Conservation (phyloP, 192 early-diverging fungal species). For the Coemansia sp. region DNA sequence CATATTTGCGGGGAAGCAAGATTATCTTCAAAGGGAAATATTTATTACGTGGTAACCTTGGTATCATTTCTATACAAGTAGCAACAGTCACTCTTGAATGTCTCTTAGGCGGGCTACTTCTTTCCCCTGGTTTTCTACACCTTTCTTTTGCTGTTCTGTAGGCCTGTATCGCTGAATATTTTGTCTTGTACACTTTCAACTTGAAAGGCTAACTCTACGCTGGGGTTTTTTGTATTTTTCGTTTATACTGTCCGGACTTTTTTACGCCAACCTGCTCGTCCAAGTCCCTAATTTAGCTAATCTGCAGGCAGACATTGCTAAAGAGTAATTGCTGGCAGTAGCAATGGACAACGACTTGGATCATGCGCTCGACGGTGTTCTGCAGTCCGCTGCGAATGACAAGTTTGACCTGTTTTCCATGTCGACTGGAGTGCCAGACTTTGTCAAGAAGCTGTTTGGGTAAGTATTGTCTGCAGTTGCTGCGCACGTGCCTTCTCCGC, state of each 20-base stretch:
- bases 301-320: conserved; percentile 4
- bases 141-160: not conserved
- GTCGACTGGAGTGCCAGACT: conserved; percentile 53
- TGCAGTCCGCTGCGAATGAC: conserved; percentile 40
- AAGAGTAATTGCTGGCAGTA: not conserved
- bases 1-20: conserved; percentile 7
- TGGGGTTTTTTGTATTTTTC: not conserved
- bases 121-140: not conserved
- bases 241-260: not conserved
- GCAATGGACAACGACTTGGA: conserved; percentile 39
- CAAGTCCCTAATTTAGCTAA: not conserved
- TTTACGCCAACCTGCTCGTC: not conserved
- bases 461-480: conserved; percentile 9
- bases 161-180: not conserved
- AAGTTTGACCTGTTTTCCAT: conserved; percentile 51
- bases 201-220: too few relatives aligned
- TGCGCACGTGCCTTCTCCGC: not conserved
- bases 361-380: conserved; percentile 31
- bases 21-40: not conserved
- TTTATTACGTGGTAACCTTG: not conserved
- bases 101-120: not conserved
- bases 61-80: conserved; percentile 12
- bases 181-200: not conserved
- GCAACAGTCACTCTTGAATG: not conserved
- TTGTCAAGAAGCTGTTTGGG: conserved; percentile 56